These are phyloP conservation scores for Neonectria faginata DNA, from an alignment of 2,329 filamentous ascomycete genomes.

Conservation along the genomic window DNA sequence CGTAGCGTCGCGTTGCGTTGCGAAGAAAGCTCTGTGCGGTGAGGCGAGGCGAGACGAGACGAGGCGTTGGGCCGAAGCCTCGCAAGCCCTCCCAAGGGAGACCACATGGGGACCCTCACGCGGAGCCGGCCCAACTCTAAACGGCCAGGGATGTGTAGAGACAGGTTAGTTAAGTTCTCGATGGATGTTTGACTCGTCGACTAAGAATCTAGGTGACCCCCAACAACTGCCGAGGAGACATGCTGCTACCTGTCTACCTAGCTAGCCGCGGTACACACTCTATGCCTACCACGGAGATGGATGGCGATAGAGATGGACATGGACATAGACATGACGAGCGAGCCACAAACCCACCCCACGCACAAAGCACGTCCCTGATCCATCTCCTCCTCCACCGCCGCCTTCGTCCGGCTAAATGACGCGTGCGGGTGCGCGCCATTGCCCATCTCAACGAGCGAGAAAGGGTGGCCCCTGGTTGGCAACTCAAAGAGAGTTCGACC, in stretches of 20 bases:
- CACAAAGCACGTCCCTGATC: background rate
- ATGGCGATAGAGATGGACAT: too few relatives aligned
- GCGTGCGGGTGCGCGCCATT: conserved; percentile 45
- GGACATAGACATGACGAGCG: too few relatives aligned
- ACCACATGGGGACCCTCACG: conserved; percentile 27
- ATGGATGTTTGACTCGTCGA: conserved; percentile 13
- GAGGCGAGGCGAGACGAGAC: conserved; percentile 18
- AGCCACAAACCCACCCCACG: background rate
- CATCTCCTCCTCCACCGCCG: conserved; percentile 14
- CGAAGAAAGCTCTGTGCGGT: conserved; percentile 27
- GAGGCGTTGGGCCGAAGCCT: background rate
- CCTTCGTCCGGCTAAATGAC: conserved; percentile 34
- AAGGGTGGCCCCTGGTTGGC: conserved; percentile 35
- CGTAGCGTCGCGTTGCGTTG: conserved; percentile 8
- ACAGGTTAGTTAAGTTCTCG: conserved; percentile 29
- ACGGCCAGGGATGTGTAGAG: conserved; percentile 24
- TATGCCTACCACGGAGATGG: too few relatives aligned
- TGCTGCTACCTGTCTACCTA: too few relatives aligned
- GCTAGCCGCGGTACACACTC: too few relatives aligned
- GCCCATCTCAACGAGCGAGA: conserved; percentile 31
- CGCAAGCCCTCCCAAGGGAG: conserved; percentile 4
- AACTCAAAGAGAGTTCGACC: conserved; percentile 22
- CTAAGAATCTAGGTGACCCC: conserved; percentile 22
- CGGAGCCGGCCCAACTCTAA: conserved; percentile 43
- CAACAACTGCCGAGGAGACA: conserved; percentile 21